Evolutionary conservation across 345 rosid species (phyloP).

Genomic region (Citrus sinensis): DNA sequence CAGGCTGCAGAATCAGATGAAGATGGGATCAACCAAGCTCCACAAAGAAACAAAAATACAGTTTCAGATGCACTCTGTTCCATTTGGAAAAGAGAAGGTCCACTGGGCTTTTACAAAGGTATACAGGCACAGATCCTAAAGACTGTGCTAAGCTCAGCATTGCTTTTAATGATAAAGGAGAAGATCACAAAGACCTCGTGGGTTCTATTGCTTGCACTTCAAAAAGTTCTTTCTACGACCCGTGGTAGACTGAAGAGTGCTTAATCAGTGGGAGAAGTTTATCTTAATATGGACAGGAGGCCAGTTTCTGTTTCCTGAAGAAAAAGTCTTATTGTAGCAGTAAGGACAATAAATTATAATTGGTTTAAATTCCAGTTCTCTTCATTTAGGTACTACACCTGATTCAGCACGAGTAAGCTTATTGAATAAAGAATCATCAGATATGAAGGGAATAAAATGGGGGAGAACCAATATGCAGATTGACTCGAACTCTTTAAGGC

Average conservation of each 20-base stretch:
- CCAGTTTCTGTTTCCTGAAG: not conserved
- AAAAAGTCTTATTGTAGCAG: not conserved
- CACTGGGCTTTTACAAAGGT: conserved; percentile 83
- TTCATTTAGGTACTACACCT: not conserved
- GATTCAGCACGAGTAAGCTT: not conserved
- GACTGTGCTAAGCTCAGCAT: conserved; percentile 92
- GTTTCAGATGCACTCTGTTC: conserved; percentile 45
- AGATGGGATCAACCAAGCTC: conserved; percentile 30
- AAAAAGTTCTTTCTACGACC: conserved; percentile 43
- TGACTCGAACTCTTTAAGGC: not conserved
- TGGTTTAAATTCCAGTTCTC: not conserved
- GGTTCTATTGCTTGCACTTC: conserved; percentile 67
- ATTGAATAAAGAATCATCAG: not conserved
- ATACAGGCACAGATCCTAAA: conserved; percentile 87
- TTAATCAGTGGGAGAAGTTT: conserved; percentile 10
- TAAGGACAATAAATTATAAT: not conserved
- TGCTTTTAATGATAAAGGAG: conserved; percentile 93
- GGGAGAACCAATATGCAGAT: not conserved
- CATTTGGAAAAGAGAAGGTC: conserved; percentile 80
- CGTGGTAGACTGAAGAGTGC: conserved; percentile 41
- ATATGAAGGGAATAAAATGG: not conserved
- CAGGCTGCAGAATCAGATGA: conserved; percentile 71
- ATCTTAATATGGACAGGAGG: not conserved
- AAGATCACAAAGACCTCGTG: conserved; percentile 77
- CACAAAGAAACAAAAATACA: conserved; percentile 39